These are phyloP conservation scores for Ogataea nakhonphanomensis DNA, from an alignment of 805 yeast genomes.

Conservation along the genomic window DNA sequence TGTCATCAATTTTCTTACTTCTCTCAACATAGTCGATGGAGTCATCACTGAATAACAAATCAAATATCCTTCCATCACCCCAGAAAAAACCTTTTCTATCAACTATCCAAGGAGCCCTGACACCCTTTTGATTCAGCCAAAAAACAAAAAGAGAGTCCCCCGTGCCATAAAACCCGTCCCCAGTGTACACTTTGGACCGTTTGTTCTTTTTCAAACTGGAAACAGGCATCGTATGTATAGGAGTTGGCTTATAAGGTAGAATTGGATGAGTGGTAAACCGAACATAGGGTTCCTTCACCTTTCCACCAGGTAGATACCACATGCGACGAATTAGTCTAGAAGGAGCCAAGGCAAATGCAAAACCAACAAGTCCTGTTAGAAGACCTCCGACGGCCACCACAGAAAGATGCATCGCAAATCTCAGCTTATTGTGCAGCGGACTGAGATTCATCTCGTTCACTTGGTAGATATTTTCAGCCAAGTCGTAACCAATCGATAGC, in stretches of 20 bases:
- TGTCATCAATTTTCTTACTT: constrained; percentile 29
- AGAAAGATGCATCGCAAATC: constrained; percentile 25
- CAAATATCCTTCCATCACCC: constrained; percentile 89
- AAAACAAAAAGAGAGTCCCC: constrained; percentile 74
- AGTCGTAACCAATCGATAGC: constrained; percentile 29
- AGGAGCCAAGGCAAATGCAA: constrained; percentile 52
- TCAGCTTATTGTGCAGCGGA: constrained; percentile 24
- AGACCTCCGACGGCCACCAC: constrained; percentile 39
- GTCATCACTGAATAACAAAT: constrained; percentile 77
- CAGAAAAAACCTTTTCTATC: constrained; percentile 88
- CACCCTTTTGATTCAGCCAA: constrained; percentile 57
- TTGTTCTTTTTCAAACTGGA: constrained; percentile 51
- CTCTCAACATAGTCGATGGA: constrained; percentile 71
- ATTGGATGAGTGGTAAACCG: constrained; percentile 72
- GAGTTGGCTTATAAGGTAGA: constrained; percentile 73
- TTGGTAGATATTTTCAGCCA: constrained; percentile 26
- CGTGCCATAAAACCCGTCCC: constrained; percentile 85
- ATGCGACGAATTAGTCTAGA: constrained; percentile 70
- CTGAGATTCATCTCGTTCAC: constrained; percentile 32
- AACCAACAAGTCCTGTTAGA: constrained; percentile 40
- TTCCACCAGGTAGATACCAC: constrained; percentile 66
- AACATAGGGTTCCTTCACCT: constrained; percentile 43
- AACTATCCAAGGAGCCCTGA: constrained; percentile 64
- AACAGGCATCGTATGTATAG: constrained; percentile 66
- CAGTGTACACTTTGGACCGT: constrained; percentile 73